These are phyloP conservation scores for Ehretia macrophylla DNA, from an alignment of 257 asterid species.

Conservation along the genomic window DNA sequence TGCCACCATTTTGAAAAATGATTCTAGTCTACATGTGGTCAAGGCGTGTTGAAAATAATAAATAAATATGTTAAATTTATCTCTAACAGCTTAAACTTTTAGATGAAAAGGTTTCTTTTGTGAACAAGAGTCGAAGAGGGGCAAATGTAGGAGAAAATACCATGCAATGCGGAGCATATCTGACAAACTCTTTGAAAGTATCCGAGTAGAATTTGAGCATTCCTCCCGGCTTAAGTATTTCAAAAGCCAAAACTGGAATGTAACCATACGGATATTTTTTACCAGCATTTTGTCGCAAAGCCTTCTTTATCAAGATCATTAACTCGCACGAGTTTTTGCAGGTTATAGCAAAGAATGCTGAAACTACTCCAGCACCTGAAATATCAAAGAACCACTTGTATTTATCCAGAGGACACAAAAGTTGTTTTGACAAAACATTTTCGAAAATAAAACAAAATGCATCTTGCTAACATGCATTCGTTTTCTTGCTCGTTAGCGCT, in stretches of 20 bases:
- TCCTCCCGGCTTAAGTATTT: slow-evolving; percentile 8
- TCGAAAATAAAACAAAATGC: not conserved
- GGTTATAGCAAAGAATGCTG: slow-evolving; percentile 7
- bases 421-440: not conserved
- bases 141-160: not conserved
- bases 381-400: not conserved
- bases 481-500: too few species aligned
- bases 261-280: not conserved
- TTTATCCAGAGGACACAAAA: not conserved
- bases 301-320: too few species aligned
- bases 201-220: not conserved
- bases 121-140: not conserved
- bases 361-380: slow-evolving; percentile 15
- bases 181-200: not conserved
- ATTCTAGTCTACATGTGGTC: too few species aligned
- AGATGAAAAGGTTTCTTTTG: too few species aligned
- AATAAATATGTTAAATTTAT: too few species aligned
- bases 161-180: not conserved
- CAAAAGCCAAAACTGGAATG: not conserved
- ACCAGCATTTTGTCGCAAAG: not conserved
- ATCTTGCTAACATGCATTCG: not conserved
- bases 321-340: not conserved
- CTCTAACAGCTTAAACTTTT: too few species aligned
- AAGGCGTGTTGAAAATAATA: too few species aligned
- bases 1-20: too few species aligned